Evolutionary conservation across 2,329 filamentous ascomycete genomes (phyloP), one percentile per base, ranked within the genome.

Genomic region (Trichoderma aggressivum): DNA sequence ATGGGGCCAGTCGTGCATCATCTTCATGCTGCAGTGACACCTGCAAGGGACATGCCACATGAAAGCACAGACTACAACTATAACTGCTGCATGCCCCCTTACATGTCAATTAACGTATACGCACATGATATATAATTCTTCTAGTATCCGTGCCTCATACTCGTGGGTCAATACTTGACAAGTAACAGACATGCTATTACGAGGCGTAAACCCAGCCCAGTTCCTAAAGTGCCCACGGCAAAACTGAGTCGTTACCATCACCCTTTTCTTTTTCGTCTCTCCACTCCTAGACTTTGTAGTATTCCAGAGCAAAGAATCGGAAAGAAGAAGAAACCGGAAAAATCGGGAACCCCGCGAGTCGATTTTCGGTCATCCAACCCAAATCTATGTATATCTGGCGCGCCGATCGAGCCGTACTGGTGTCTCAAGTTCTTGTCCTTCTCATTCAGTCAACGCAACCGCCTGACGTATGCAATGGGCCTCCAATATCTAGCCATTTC

Each of bases 1-100:
- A 53, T 24, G 47, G 43, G 43, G n/a, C 24, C 55, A 59, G 34
- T 10, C 55, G 64, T 39, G 26, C 34, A 43, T 36, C 47, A 6
- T 39, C 65, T 50, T n/a, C 43, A 21, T 34, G 28, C 43, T 43
- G 26, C 39, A 36, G 47, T 43, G n/a, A 36, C 56, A 56, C 32
- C 67, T 63, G 67, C 59, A 70, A 70, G 67, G 65, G 65, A 47
- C 56, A 36, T 21, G 39, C 36, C 28, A 50, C 36, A 34, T 8
- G 21, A 34, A 59, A 59, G 65, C 55, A 60, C 55, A 32, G 28
- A 32, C 55, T 50, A 50, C 47, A 14, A 53, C 47, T 24, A 53
- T 47, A n/a, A 21, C n/a, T 21, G 24, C 24, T 47, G 14, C 34
- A 34, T 18, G 6, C 26, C 5, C 26, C 58, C 18, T 59, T 59